Evolutionary conservation across 2,329 filamentous ascomycete genomes (phyloP), one percentile per base, ranked within the genome.

Genomic region (Macroventuria anomochaeta): DNA sequence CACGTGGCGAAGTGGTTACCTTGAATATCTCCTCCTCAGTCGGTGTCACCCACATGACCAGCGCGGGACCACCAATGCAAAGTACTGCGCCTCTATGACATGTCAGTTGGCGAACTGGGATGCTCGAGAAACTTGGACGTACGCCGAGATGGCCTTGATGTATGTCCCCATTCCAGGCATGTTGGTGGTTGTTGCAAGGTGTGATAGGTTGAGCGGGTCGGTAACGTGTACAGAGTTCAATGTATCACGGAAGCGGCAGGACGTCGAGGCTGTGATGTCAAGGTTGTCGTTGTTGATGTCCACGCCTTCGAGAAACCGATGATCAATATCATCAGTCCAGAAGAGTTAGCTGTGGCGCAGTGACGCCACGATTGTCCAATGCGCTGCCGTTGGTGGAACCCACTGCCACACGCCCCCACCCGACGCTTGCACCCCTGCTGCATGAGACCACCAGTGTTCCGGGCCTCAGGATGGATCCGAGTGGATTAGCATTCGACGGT

Each of bases 1-100:
- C 60, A 63, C 44, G 59, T 63, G 64, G 61, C 53, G 33, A 51
- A 47, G 18, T 34, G 41, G 47, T 23, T 75, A 82, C 81, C 74
- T 84, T 82, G 81, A 96, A 92, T 34, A 99, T 83, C 78, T 97
- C 92, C 76, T 97, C 95, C 65, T 97, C 92, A 11, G 89, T 88
- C 2, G 95, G 95, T 38, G 84, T 84, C 39, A 96, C 79, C 74
- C 87, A 96, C 77, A 88, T 85, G 36, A 93, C 89, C 46, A 97
- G 79, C 13, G 89, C 88, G 20, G 95, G 95, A 3, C 95, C 95
- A 46, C 95, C 95, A 55, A 97, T 82, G 68, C 86, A 88, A 65
- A 95, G 81, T 39, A 81, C 76, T 34, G 80, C 81, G 64, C 90
- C 90, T 54, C 93, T 97, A 67, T 36, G 18, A 46, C 17, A 32